Evolutionary conservation across 2,329 filamentous ascomycete species (phyloP), one percentile per base, ranked within the genome.

Genomic region (Alternaria triticina): DNA sequence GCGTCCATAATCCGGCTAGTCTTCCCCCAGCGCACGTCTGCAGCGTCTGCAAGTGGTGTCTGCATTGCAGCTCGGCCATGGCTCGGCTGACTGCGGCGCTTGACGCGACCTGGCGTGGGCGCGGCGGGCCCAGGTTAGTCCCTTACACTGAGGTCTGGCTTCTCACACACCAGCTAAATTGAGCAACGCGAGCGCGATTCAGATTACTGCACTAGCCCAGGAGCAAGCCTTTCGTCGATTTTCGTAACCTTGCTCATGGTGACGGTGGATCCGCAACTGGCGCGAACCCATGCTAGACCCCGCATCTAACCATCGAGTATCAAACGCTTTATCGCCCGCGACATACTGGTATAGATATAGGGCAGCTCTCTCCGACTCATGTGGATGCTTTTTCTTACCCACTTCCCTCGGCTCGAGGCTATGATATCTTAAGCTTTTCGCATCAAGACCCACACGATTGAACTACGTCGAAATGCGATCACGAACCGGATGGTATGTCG

Each of bases 401-500:
- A 72, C 68, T 64, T 65, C 57, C 68, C 70, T 70, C 65, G 66
- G 59, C 56, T 63, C 68, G 54, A 70, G 62, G 64, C 62, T 66
- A 60, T 64, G 64, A 54, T 49, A 62, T 54, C 22, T 61, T 66
- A 23, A 62, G 36, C 63, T 52, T 59, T 62, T 57, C 58, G 51
- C 20, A 60, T 50, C 63, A 36, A 59, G 64, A 65, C 64, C 66
- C 70, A 70, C 67, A 64, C 56, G 54, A 60, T 57, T 52, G 44
- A 61, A 60, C 63, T 45, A 52, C 27, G 43, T 49, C 28, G 64
- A 67, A 47, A 80, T 80, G 78, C 77, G 78, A 64, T 80, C 78
- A 72, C 74, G 78, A 73, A 80, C 78, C 54, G 78, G 78, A 74
- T 80, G 78, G 78, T 74, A 74, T 70, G 76, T 70, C 20, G 28